Percentiles rank a stretch among this genome's conserved stretches.
These are phyloP conservation scores for Tetracladium setigerum DNA, from an alignment of 495 filamentous ascomycete genomes.

Conservation along the genomic window DNA sequence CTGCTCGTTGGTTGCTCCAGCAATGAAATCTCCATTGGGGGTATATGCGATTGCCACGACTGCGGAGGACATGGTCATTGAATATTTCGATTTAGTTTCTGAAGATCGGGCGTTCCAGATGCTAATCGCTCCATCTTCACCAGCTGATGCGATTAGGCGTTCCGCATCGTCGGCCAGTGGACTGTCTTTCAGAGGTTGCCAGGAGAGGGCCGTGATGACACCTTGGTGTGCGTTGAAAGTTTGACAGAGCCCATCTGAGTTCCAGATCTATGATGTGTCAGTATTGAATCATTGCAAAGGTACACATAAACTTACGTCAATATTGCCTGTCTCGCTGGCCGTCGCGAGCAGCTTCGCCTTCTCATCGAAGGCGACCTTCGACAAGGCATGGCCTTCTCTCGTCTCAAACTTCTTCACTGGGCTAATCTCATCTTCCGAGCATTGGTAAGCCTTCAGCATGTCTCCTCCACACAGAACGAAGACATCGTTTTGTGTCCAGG, in stretches of 20 bases:
- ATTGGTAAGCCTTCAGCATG: conserved; percentile 33
- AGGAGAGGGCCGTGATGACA: conserved; percentile 37
- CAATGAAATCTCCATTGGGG: conserved; percentile 63
- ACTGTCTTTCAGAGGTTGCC: conserved; percentile 39
- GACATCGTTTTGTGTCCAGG: conserved; percentile 50
- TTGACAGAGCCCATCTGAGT: conserved; percentile 32
- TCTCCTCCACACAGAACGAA: conserved; percentile 54
- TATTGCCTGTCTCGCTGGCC: conserved; percentile 38
- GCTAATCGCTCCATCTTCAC: conserved; percentile 56
- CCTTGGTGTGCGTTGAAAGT: conserved; percentile 43
- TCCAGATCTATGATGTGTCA: conserved; percentile 37
- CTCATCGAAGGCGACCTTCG: conserved; percentile 41
- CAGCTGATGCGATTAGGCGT: conserved; percentile 42
- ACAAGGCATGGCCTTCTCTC: conserved; percentile 33
- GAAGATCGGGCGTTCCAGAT: conserved; percentile 58
- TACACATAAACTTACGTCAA: conserved; percentile 37
- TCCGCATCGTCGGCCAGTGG: conserved; percentile 30
- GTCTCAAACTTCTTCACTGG: conserved; percentile 31
- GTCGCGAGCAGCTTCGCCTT: conserved; percentile 38
- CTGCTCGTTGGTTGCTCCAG: conserved; percentile 56
- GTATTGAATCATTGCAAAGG: conserved; percentile 9
- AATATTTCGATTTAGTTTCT: conserved; percentile 47
- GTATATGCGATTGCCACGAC: conserved; percentile 61
- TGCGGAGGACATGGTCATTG: conserved; percentile 49
- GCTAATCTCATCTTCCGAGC: conserved; percentile 30